Evolutionary conservation across 176 grass and related monocot genomes (phyloP).

Genomic region (Bromus sterilis): DNA sequence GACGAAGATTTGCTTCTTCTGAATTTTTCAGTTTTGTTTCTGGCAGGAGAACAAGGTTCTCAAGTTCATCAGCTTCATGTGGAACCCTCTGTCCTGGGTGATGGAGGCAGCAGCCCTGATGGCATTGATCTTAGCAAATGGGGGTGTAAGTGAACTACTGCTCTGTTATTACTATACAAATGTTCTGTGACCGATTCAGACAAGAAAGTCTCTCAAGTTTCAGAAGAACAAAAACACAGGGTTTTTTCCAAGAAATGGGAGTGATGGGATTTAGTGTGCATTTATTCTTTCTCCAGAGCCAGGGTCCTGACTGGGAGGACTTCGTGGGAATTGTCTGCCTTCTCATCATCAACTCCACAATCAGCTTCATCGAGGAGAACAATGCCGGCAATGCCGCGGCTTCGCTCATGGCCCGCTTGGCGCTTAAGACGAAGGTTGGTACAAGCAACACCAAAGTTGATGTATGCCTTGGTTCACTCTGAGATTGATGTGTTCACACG

Average conservation of each 20-base stretch:
- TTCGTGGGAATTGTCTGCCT: slow-evolving; percentile 76
- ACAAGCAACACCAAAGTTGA: background rate
- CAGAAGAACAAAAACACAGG: background rate
- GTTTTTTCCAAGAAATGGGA: background rate
- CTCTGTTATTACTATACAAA: too few species aligned
- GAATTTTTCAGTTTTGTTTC: background rate
- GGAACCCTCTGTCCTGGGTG: slow-evolving; percentile 91
- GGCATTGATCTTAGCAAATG: slow-evolving; percentile 69
- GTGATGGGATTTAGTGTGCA: background rate
- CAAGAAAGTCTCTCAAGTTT: background rate
- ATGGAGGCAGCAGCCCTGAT: slow-evolving; percentile 80
- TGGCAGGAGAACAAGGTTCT: slow-evolving; percentile 69
- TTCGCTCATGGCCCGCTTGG: slow-evolving; percentile 64
- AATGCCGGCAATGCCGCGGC: slow-evolving; percentile 73
- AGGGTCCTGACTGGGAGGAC: slow-evolving; percentile 78
- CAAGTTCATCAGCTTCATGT: slow-evolving; percentile 83
- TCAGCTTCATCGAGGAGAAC: slow-evolving; percentile 84
- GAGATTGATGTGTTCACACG: background rate
- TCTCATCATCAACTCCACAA: slow-evolving; percentile 72
- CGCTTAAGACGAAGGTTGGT: slow-evolving; percentile 52
- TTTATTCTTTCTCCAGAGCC: slow-evolving; percentile 3
- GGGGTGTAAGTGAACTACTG: slow-evolving; percentile 43
- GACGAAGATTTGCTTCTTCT: background rate
- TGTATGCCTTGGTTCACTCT: background rate
- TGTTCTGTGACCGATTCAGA: background rate